Conservation (phyloP, 345 rosid species). For the Isatis tinctoria region DNA sequence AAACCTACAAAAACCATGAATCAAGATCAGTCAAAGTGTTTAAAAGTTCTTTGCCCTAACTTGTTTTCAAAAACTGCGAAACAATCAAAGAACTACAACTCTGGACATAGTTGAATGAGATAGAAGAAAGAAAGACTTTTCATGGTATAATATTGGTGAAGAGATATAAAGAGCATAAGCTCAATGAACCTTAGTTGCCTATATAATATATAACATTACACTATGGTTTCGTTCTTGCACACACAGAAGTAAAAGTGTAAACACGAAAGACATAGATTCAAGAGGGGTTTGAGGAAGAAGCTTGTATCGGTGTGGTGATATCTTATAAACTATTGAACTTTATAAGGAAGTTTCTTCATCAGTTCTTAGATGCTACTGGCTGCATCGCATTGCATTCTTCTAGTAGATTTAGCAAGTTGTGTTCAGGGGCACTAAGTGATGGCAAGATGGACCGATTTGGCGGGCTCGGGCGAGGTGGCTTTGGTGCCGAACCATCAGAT, state of each 20-base stretch:
- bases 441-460: slow-evolving; percentile 65
- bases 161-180: slow-evolving; percentile 11
- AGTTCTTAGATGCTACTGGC: slow-evolving; percentile 42
- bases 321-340: slow-evolving; percentile 11
- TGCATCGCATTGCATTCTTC: slow-evolving; percentile 74
- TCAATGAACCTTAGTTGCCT: slow-evolving; percentile 10
- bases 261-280: background rate
- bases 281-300: background rate
- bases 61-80: background rate
- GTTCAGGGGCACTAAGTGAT: slow-evolving; percentile 89
- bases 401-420: slow-evolving; percentile 69
- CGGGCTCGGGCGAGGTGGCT: slow-evolving; percentile 39
- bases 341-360: slow-evolving; percentile 5
- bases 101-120: background rate
- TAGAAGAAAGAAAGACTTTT: background rate
- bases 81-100: background rate
- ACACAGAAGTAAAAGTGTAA: slow-evolving; percentile 16
- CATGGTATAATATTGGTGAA: background rate
- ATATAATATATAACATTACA: slow-evolving; percentile 18
- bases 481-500: slow-evolving; percentile 31
- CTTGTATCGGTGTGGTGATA: slow-evolving; percentile 15
- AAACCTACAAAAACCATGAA: background rate
- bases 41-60: slow-evolving; percentile 3
- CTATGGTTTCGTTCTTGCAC: slow-evolving; percentile 22
- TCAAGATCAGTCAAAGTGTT: background rate